A percentile compares a stretch with the other conserved stretches of the same genome.
These are phyloP conservation scores for Trichoderma lentiforme DNA, from an alignment of 2,329 filamentous ascomycete species.

Conservation along the genomic window DNA sequence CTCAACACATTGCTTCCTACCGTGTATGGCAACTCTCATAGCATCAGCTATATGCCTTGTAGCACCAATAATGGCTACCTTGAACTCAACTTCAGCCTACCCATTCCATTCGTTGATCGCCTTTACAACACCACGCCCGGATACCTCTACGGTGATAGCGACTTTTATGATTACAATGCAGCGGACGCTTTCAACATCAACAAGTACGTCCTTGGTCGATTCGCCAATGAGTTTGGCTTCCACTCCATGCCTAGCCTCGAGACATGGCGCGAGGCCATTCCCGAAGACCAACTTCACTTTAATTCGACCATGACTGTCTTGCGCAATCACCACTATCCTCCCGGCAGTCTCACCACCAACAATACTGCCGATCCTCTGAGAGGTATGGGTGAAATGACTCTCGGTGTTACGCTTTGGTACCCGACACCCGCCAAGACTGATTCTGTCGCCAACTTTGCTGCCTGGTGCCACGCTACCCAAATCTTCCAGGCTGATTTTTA, in stretches of 20 bases:
- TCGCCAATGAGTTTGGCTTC: constrained; percentile 5
- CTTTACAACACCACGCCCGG: constrained; percentile 4
- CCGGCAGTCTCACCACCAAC: not conserved
- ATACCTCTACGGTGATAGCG: constrained; percentile 3
- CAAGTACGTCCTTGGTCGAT: not conserved
- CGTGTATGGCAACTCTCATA: constrained; percentile 2
- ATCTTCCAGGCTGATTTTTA: constrained; percentile 3
- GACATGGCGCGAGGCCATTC: constrained; percentile 5
- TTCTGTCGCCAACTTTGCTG: not conserved
- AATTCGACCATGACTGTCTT: constrained; percentile 7
- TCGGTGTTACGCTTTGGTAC: not conserved
- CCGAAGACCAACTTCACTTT: not conserved
- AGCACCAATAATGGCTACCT: constrained; percentile 8
- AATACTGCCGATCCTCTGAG: not conserved
- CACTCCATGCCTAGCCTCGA: constrained; percentile 6
- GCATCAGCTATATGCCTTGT: constrained; percentile 9
- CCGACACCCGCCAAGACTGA: not conserved
- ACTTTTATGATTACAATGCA: constrained; percentile 3
- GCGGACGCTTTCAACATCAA: not conserved
- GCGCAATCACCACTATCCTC: constrained; percentile 1
- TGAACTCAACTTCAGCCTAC: constrained; percentile 1
- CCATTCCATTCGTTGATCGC: constrained; percentile 1
- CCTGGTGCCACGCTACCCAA: constrained; percentile 4
- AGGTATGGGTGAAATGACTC: constrained; percentile 4
- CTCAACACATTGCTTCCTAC: not conserved